Evolutionary conservation across 495 filamentous ascomycete genomes (phyloP).

Genomic region (Neurospora discreta): DNA sequence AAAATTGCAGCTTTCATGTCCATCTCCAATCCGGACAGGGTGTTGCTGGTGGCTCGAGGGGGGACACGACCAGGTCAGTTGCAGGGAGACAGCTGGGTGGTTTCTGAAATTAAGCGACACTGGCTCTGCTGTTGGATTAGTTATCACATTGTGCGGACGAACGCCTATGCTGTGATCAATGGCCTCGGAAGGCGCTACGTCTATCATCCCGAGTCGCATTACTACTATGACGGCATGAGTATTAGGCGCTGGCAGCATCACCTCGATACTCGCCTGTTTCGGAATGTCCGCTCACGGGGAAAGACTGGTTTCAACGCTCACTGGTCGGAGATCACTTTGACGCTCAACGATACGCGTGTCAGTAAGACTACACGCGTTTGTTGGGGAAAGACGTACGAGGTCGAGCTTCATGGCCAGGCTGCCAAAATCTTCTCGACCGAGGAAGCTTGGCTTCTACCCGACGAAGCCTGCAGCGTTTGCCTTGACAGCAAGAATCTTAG

Average conservation of each 20-base stretch:
- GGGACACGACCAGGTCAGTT: conserved; percentile 20
- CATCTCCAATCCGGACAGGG: conserved; percentile 14
- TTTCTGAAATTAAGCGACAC: conserved; percentile 11
- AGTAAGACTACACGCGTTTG: conserved; percentile 7
- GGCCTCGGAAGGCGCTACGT: conserved; percentile 24
- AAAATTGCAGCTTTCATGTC: conserved; percentile 8
- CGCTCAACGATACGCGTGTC: conserved; percentile 5
- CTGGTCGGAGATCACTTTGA: conserved; percentile 15
- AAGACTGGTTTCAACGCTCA: conserved; percentile 12
- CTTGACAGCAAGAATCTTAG: conserved; percentile 24
- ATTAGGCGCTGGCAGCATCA: background rate
- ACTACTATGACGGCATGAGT: conserved; percentile 1
- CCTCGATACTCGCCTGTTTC: conserved; percentile 8
- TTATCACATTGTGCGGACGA: conserved; percentile 11
- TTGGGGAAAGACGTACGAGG: conserved; percentile 20
- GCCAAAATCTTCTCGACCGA: conserved; percentile 20
- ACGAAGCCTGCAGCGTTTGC: conserved; percentile 27
- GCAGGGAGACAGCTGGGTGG: conserved; percentile 24
- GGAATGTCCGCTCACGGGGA: conserved; percentile 6
- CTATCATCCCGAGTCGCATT: conserved; percentile 11
- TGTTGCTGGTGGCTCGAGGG: conserved; percentile 19
- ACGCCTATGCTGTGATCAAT: conserved; percentile 16
- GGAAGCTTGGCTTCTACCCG: conserved; percentile 26
- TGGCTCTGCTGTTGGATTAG: conserved; percentile 28
- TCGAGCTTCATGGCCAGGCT: conserved; percentile 18